Percentiles rank a stretch among this genome's conserved stretches.
Evolutionary conservation across 495 filamentous ascomycete species (phyloP).

Genomic region (Daldinia bambusicola): DNA sequence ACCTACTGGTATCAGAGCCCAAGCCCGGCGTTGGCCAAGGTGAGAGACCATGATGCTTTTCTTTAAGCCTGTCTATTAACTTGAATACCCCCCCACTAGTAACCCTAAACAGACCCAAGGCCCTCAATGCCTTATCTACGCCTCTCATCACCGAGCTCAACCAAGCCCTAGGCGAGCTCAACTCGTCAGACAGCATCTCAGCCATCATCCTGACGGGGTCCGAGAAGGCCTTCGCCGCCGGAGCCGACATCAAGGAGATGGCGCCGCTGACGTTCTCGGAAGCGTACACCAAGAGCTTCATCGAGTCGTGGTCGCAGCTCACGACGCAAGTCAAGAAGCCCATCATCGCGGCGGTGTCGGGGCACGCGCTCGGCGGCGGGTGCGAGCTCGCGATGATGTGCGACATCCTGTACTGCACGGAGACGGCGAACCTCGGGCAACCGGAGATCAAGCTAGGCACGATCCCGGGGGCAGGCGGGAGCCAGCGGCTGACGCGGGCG

Average conservation of each 20-base stretch:
- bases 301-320: slow-evolving; percentile 89
- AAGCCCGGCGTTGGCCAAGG: slow-evolving; percentile 90
- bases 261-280: slow-evolving; percentile 83
- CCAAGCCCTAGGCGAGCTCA: slow-evolving; percentile 76
- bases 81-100: slow-evolving; percentile 61
- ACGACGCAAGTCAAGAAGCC: slow-evolving; percentile 86
- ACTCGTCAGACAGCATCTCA: slow-evolving; percentile 72
- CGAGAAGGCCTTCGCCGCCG: slow-evolving; percentile 90
- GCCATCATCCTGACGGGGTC: slow-evolving; percentile 89
- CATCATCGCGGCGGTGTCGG: slow-evolving; percentile 91
- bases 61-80: slow-evolving; percentile 9
- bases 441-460: slow-evolving; percentile 95
- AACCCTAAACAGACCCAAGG: slow-evolving; percentile 94
- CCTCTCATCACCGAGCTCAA: slow-evolving; percentile 93
- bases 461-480: slow-evolving; percentile 92
- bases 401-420: slow-evolving; percentile 91
- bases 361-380: slow-evolving; percentile 92
- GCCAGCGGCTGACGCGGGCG: slow-evolving; percentile 85
- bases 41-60: slow-evolving; percentile 53
- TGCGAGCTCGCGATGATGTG: slow-evolving; percentile 99
- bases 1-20: slow-evolving; percentile 81
- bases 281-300: slow-evolving; percentile 89
- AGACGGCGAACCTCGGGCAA: slow-evolving; percentile 87
- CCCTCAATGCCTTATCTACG: slow-evolving; percentile 89
- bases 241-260: slow-evolving; percentile 99